phyloP scores from a whole-genome alignment of 768 basidiomycete species.

The Gelatoporia subvermispora region DNA sequence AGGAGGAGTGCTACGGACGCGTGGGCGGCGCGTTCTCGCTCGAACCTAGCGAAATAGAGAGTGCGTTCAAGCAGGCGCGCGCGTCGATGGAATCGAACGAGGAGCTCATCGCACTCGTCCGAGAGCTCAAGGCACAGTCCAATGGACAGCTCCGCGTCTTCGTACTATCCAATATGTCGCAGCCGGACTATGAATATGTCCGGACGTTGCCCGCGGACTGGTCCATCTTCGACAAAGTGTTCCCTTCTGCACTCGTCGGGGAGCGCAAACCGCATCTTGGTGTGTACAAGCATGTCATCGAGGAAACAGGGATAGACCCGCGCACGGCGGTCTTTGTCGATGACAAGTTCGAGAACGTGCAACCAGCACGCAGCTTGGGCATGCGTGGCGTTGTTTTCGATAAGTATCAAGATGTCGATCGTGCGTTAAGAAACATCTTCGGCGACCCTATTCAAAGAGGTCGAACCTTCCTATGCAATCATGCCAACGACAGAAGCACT shows the following conservation, averaged over 20 bases:
- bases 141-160: constrained; percentile 34
- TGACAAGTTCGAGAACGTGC: constrained; percentile 55
- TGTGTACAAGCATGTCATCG: constrained; percentile 47
- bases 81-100: constrained; percentile 44
- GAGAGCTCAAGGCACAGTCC: constrained; percentile 36
- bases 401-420: constrained; percentile 33
- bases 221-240: constrained; percentile 49
- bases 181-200: constrained; percentile 41
- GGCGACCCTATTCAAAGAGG: constrained; percentile 44
- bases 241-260: constrained; percentile 43
- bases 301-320: constrained; percentile 40
- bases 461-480: constrained; percentile 31
- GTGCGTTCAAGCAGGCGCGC: constrained; percentile 43
- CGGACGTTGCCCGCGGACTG: constrained; percentile 41
- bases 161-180: constrained; percentile 53
- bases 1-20: constrained; percentile 39
- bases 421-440: constrained; percentile 42
- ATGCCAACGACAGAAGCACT: constrained; percentile 40
- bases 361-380: constrained; percentile 53
- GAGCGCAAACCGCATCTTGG: constrained; percentile 55
- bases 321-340: constrained; percentile 49
- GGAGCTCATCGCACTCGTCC: constrained; percentile 31
- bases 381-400: constrained; percentile 47
- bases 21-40: constrained; percentile 38
- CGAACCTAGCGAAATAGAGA: constrained; percentile 31